phyloP scores from a whole-genome alignment of 257 asterid genomes.

The Solanum habrochaites region DNA sequence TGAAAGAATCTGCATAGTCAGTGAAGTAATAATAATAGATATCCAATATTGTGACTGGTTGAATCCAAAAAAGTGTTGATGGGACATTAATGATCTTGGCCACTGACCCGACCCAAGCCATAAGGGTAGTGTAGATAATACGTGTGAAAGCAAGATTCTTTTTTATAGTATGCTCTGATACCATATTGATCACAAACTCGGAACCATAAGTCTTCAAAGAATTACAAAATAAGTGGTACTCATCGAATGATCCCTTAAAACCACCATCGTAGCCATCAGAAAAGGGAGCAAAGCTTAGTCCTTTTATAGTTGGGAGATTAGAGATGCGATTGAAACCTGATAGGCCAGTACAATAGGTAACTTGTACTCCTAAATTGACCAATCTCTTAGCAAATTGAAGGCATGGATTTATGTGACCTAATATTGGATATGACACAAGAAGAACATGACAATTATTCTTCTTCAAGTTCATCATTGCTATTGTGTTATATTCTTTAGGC shows the following conservation, averaged over 20 bases:
- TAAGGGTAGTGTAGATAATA: not conserved
- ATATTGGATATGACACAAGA: not conserved
- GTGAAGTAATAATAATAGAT: not conserved
- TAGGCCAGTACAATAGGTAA: not conserved
- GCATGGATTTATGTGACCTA: not conserved
- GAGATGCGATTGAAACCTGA: not conserved
- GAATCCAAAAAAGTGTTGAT: not conserved
- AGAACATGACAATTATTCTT: not conserved
- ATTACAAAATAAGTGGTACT: not conserved
- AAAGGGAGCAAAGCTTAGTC: not conserved
- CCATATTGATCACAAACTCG: not conserved
- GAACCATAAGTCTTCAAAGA: not conserved
- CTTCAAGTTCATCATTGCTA: not conserved
- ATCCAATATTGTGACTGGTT: not conserved
- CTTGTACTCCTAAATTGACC: not conserved
- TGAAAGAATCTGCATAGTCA: not conserved
- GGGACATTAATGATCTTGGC: not conserved
- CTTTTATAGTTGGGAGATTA: not conserved
- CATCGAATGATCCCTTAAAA: not conserved
- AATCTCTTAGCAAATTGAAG: not conserved
- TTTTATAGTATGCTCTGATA: not conserved
- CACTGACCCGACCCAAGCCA: not conserved
- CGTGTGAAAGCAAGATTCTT: not conserved
- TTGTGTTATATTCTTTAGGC: not conserved
- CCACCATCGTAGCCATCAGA: not conserved